These are phyloP conservation scores for Penstemon eatonii DNA, from an alignment of 257 asterid genomes.

Conservation along the genomic window DNA sequence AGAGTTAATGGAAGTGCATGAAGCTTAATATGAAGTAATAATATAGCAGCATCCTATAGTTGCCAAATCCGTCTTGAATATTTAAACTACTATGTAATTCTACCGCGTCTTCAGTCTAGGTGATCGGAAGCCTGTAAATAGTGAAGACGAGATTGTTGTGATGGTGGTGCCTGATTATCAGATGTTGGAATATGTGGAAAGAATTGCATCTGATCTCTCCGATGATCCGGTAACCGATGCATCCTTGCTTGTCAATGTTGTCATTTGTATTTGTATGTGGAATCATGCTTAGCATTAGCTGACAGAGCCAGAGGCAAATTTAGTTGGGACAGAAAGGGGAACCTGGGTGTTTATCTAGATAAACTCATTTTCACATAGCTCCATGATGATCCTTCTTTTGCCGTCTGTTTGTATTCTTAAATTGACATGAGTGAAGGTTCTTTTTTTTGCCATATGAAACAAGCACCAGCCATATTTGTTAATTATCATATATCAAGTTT, in stretches of 20 bases:
- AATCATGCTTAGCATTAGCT: conserved; percentile 9
- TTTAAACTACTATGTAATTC: conserved; percentile 20
- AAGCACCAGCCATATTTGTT: no score
- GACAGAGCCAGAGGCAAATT: background rate
- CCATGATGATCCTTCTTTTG: background rate
- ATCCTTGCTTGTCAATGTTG: conserved; percentile 18
- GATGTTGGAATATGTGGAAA: conserved; percentile 83
- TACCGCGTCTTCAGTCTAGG: conserved; percentile 64
- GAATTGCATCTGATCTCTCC: conserved; percentile 75
- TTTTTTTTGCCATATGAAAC: background rate
- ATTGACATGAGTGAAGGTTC: background rate
- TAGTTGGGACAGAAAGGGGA: background rate
- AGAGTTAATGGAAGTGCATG: background rate
- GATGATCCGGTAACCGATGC: conserved; percentile 74
- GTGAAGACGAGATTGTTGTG: conserved; percentile 82
- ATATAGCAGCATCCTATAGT: background rate
- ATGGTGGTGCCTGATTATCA: conserved; percentile 98
- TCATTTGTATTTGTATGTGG: background rate
- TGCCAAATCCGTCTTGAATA: background rate
- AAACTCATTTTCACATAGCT: no score
- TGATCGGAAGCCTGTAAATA: conserved; percentile 80
- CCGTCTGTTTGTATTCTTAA: background rate
- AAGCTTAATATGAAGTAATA: conserved; percentile 4
- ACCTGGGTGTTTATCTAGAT: background rate
- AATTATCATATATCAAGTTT: no score